A percentile compares a stretch with the other conserved stretches of the same genome.
These are phyloP conservation scores for Phragmites australis DNA, from an alignment of 176 grass and related monocot species.

Conservation along the genomic window DNA sequence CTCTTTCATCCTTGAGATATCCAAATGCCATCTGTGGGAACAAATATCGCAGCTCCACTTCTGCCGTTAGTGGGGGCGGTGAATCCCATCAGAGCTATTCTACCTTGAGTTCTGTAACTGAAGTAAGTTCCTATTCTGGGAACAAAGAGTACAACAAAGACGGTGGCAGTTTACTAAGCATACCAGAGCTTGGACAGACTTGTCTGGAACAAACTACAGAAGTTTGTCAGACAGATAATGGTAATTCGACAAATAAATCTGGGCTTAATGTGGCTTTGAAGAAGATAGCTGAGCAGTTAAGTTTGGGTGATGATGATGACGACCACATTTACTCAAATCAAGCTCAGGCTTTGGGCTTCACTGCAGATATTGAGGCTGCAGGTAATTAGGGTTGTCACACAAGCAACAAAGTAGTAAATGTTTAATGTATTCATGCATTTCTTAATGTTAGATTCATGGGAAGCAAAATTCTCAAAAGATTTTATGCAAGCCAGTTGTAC, in stretches of 20 bases:
- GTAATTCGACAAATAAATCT: slow-evolving; percentile 45
- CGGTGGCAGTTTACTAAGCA: slow-evolving; percentile 16
- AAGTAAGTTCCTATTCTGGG: slow-evolving; percentile 71
- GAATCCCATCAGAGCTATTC: slow-evolving; percentile 65
- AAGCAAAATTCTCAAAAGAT: neutral
- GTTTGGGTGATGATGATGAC: slow-evolving; percentile 79
- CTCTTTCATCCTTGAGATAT: slow-evolving; percentile 48
- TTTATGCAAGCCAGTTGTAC: neutral
- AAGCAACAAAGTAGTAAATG: slow-evolving; percentile 26
- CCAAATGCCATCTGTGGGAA: slow-evolving; percentile 39
- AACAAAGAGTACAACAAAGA: slow-evolving; percentile 44
- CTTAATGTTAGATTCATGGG: slow-evolving; percentile 5
- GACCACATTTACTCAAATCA: slow-evolving; percentile 73
- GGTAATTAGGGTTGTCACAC: slow-evolving; percentile 32
- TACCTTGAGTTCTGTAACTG: slow-evolving; percentile 59
- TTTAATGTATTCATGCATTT: slow-evolving; percentile 43
- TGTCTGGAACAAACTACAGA: slow-evolving; percentile 36
- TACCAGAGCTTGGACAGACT: slow-evolving; percentile 36
- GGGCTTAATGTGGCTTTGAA: slow-evolving; percentile 75
- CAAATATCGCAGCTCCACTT: slow-evolving; percentile 35
- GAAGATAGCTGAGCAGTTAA: slow-evolving; percentile 80
- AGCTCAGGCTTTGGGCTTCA: slow-evolving; percentile 9
- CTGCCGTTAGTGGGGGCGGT: slow-evolving; percentile 46
- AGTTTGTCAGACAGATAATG: slow-evolving; percentile 38
- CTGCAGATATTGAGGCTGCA: slow-evolving; percentile 34